A percentile compares a stretch with the other conserved stretches of the same genome.
Conservation (phyloP, 768 basidiomycete genomes). For the Piloderma croceum region DNA sequence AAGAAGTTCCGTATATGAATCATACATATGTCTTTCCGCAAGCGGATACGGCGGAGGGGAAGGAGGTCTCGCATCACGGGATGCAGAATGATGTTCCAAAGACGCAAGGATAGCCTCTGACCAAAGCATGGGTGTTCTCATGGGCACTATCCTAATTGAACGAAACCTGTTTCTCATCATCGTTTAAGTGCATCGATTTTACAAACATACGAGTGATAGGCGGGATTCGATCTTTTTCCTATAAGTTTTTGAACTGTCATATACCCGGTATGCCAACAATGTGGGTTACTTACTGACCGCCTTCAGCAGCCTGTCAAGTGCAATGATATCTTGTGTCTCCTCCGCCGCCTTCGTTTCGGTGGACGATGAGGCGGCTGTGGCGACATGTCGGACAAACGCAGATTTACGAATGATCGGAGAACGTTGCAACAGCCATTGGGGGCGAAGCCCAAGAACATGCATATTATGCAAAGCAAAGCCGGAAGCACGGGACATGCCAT, state of each 20-base stretch:
- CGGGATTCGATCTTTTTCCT: slow-evolving; percentile 51
- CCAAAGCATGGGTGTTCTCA: slow-evolving; percentile 51
- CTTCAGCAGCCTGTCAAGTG: slow-evolving; percentile 52
- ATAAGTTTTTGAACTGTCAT: neutral
- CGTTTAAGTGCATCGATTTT: neutral
- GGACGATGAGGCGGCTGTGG: too few species aligned
- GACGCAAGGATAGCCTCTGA: slow-evolving; percentile 49
- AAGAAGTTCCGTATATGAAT: slow-evolving; percentile 62
- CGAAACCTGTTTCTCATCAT: neutral
- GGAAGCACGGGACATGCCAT: too few species aligned
- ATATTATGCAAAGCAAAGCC: too few species aligned
- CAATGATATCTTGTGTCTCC: slow-evolving; percentile 54
- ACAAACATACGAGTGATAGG: slow-evolving; percentile 41
- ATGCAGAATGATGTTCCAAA: too few species aligned
- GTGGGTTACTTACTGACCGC: slow-evolving; percentile 46
- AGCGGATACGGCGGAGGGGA: slow-evolving; percentile 18
- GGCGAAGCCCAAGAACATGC: too few species aligned
- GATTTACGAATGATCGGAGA: too few species aligned
- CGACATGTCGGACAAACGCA: too few species aligned
- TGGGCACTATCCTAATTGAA: slow-evolving; percentile 45
- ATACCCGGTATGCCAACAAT: slow-evolving; percentile 5
- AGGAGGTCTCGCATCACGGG: too few species aligned
- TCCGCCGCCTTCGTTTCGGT: slow-evolving; percentile 24
- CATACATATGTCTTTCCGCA: slow-evolving; percentile 55
- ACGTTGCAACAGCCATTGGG: too few species aligned